phyloP scores from a whole-genome alignment of 306 rosid genomes.

The Cucumis hystrix region DNA sequence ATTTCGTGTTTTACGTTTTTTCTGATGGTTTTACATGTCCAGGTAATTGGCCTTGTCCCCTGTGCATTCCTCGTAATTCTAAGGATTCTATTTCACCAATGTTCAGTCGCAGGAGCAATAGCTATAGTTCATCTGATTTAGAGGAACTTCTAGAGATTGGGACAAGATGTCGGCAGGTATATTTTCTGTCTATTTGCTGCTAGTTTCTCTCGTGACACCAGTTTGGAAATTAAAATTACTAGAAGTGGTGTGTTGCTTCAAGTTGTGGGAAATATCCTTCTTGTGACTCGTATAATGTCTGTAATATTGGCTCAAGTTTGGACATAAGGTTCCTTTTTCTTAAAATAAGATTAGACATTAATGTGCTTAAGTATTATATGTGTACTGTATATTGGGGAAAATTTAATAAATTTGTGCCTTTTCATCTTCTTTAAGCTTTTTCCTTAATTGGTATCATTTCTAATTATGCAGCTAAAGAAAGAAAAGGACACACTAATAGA shows the following conservation, averaged over 20 bases:
- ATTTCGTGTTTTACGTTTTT: neutral
- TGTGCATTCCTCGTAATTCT: neutral
- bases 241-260: neutral
- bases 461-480: constrained; percentile 48
- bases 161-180: constrained; percentile 54
- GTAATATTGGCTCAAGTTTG: neutral
- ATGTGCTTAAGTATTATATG: neutral
- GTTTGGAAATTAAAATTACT: neutral
- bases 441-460: neutral
- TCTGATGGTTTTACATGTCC: constrained; percentile 2
- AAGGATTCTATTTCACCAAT: constrained; percentile 18
- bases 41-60: neutral
- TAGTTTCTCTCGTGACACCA: neutral
- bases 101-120: constrained; percentile 30
- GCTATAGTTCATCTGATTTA: constrained; percentile 14
- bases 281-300: neutral
- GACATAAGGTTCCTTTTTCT: neutral
- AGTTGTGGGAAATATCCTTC: neutral
- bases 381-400: neutral
- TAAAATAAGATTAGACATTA: neutral
- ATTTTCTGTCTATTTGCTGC: neutral
- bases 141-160: constrained; percentile 48
- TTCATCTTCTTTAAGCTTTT: neutral
- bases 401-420: neutral
- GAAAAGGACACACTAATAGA: constrained; percentile 40